Percentiles rank a stretch among this genome's conserved stretches.
Evolutionary conservation across 2,329 filamentous ascomycete species (phyloP).

Genomic region (Arthrocladium fulminans): DNA sequence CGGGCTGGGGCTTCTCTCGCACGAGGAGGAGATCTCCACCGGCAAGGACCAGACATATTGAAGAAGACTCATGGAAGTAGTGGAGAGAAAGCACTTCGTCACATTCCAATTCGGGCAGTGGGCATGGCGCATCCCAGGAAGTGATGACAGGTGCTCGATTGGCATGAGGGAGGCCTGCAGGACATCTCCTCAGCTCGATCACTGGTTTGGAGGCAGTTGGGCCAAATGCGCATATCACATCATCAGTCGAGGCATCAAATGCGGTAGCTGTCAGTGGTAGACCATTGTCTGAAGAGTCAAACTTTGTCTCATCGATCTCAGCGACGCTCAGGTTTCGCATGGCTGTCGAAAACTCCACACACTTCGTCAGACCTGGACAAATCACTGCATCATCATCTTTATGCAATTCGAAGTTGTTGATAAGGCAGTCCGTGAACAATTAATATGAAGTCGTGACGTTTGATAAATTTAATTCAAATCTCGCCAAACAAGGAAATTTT

Average conservation of each 20-base stretch:
- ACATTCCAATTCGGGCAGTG: slow-evolving; percentile 62
- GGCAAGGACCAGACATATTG: slow-evolving; percentile 72
- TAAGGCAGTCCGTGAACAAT: too few relatives aligned
- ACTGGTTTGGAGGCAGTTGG: slow-evolving; percentile 60
- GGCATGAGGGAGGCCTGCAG: slow-evolving; percentile 16
- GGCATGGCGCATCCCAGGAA: slow-evolving; percentile 81
- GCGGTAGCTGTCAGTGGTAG: slow-evolving; percentile 64
- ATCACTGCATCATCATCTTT: too few relatives aligned
- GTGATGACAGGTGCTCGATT: slow-evolving; percentile 28
- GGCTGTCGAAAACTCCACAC: neutral
- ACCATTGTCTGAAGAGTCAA: slow-evolving; percentile 42
- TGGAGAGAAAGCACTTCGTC: slow-evolving; percentile 74
- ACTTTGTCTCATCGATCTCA: slow-evolving; percentile 54
- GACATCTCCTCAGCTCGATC: slow-evolving; percentile 59
- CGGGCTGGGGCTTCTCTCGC: slow-evolving; percentile 57
- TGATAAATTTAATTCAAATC: too few relatives aligned
- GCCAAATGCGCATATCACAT: slow-evolving; percentile 71
- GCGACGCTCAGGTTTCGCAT: slow-evolving; percentile 89
- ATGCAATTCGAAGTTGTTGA: too few relatives aligned
- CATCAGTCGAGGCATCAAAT: slow-evolving; percentile 72
- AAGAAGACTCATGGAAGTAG: slow-evolving; percentile 71
- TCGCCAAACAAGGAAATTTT: too few relatives aligned
- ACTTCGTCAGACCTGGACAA: neutral
- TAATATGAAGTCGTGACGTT: too few relatives aligned
- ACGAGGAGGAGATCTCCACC: slow-evolving; percentile 87